Evolutionary conservation across 208 protist species (phyloP), one percentile per base, ranked within the genome.

Genomic region (Leishmania tropica): DNA sequence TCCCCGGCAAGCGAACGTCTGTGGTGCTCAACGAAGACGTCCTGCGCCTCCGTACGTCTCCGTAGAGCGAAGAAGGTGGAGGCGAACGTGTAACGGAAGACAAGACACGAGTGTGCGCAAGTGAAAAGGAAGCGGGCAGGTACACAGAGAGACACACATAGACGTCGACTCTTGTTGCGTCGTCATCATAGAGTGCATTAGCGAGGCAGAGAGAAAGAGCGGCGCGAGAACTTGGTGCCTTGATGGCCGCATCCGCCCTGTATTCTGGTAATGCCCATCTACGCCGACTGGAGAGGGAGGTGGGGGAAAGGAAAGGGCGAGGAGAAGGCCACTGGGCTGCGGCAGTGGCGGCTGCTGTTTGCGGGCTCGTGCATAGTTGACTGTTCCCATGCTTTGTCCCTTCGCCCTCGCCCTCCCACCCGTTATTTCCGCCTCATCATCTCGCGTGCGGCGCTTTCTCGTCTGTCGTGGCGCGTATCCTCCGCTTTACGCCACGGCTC

Each of bases 1-100:
- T 67, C 47, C 74, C 78, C 4, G 74, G 62, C 35, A 86, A 86
- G 78, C 83, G 83, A 7, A 84, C 84, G n/a, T 87, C 87, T 1
- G 51, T 83, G 35, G 35, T 73, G 67, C 79, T 90, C 35, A 87
- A 79, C n/a, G 91, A 94, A 64, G 88, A 92, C 78, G 86, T 88
- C 15, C 87, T 91, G 42, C 87, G 88, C 13, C 73, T 77, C 21
- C 88, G 88, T 62, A 73, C 68, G 8, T 83, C 83, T 51, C 51
- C 72, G 3, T 85, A 85, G 35, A 68, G 42, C 10, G 73, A 11
- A 62, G 2, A 58, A 13, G 35, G 19, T 6, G 37, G 1, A 3
- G 74, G 62, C 13, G 72, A 78, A 35, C 24, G 28, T n/a, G 68
- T 45, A 72, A 40, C 31, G 51, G 10, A 84, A 77, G 42, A 65